Base-by-base conservation (phyloP, 2,329 filamentous ascomycete genomes). In the Fusarium sp. region DNA sequence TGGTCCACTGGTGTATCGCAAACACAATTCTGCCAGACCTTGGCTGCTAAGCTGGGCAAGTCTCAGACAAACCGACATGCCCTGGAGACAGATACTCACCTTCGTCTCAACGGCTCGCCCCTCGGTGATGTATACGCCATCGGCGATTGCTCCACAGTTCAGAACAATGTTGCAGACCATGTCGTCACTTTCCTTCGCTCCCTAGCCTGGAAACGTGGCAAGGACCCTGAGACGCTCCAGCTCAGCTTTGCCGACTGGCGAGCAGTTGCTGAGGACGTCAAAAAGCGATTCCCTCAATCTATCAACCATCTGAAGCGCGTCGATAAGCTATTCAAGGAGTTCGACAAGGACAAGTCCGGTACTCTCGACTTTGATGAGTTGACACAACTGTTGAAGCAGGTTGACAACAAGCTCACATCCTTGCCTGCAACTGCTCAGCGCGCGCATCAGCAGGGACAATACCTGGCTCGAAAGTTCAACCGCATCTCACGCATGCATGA, bases 1-100 rank as follows among this genome's bases (percentile, higher is more conserved):
- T 99, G 96, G 96, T 98, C 96, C 0, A 99, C 96, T 1, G 96
- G 96, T 64, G 95, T 99, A 41, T 85, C 94, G 0, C 96, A 97
- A 76, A 92, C 93, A 6, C 87, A 92, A 26, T 89, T 99, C 69
- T 92, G 89, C 76, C 87, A 93, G 79, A 90, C 83, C 19, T 82
- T 99, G 28, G 90, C 94, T 4, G 82, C 86, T n/a, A 92, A 93
- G 73, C 87, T 99, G 4, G 89, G 88, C 19, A 84, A 90, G 6
- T 80, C 82, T 15, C 96, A 99, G 78, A 94, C 89, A 67, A 99
- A 99, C 81, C 88, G 87, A 39, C 94, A 96, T 76, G 96, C 96
- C 4, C 86, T 99, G 10, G 96, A 98, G 78, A 99, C 96, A 0
- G 96, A 99, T 77, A 90, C 93, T 2, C 95, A 99, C 76, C 89